Base-by-base conservation (phyloP, 495 filamentous ascomycete genomes). In the Annulohypoxylon nitens region DNA sequence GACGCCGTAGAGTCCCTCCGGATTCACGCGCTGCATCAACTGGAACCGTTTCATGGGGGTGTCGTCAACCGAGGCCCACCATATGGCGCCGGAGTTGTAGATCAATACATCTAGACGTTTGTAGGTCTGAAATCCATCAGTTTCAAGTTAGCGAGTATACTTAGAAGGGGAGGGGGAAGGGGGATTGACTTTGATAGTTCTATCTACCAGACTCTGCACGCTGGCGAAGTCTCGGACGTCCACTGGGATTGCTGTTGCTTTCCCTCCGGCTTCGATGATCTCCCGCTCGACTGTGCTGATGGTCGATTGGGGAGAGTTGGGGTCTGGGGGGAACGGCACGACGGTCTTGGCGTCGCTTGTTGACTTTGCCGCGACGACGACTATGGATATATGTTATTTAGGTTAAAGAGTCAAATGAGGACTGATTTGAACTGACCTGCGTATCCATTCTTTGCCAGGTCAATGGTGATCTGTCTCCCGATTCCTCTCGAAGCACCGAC, bases 41-140 rank as follows among this genome's bases (percentile, higher is more conserved):
- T 88, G 89, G 82, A 93, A 97, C 7, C 93, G 86, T 79, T 92
- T 93, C 74, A 90, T 83, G 1, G 93, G 92, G 4, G 93, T 97
- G 37, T 86, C 84, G 53, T 88, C 86, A 2, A 97, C 88, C 37
- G 91, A 88, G 0, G 90, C 86, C 93, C 93, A 97, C 90, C 90
- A 95, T 64, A 97, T 95, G 0, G 93, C 93, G 25, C 93, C 93
- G 0, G 91, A 90, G 79, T 97, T 97, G 83, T 96, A 95, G 58
- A 97, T 78, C 2, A 96, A 79, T 0, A 91, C 89, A 76, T 96
- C 92, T 6, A 97, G 81, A 34, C 85, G 86, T 50, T 83, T 82
- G 76, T 92, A 91, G n/a, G 80, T 81, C 72, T 87, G 7, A 25
- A 12, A 11, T 8, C n/a, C 54, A 34, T 26, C 9, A 9, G 4